Evolutionary conservation across 1,139 yeast species (phyloP), one percentile per base, ranked within the genome.

Genomic region (Taphrina sp.): DNA sequence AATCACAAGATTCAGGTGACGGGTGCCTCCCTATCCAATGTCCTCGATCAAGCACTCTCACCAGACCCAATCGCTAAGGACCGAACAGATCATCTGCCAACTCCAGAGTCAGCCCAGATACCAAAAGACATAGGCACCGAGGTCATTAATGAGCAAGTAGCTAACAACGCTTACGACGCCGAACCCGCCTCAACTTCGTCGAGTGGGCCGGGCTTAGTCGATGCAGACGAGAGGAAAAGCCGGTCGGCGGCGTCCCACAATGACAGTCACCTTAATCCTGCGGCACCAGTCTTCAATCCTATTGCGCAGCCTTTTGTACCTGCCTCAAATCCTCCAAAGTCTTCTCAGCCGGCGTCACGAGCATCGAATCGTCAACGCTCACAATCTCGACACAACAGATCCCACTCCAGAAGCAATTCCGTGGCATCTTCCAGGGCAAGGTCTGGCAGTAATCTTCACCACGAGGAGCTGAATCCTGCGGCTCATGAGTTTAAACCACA

Each of bases 401-500:
- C 47, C 14, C 53, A 47, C 20, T 29, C 53, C 10, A 28, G 53
- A n/a, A 47, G 53, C 38, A 37, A 45, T 10, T 49, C 54, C 8
- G 28, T 24, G 3, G 39, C 29, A 4, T 38, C 46, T 10, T 23
- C 22, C 22, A 29, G 44, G 12, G 20, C 38, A 14, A 33, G 54
- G 5, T 28, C 54, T 5, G 31, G 35, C 20, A 38, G 46, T 20
- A 38, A 33, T 26, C 10, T 35, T 3, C 54, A 29, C 17, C 53
- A 47, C 20, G 54, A 49, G 5, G 37, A 49, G 8, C 34, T 49
- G 16, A 42, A 49, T 16, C 54, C 54, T 2, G 22, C 54, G 3
- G 54, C 54, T 20, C 46, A 31, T 7, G 46, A 41, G 19, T 49
- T 49, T 26, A 49, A 33, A 31, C 54, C 54, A 31, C 54, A 49